Evolutionary conservation across 208 protist genomes (phyloP).

Genomic region (Leishmania tarentolae): DNA sequence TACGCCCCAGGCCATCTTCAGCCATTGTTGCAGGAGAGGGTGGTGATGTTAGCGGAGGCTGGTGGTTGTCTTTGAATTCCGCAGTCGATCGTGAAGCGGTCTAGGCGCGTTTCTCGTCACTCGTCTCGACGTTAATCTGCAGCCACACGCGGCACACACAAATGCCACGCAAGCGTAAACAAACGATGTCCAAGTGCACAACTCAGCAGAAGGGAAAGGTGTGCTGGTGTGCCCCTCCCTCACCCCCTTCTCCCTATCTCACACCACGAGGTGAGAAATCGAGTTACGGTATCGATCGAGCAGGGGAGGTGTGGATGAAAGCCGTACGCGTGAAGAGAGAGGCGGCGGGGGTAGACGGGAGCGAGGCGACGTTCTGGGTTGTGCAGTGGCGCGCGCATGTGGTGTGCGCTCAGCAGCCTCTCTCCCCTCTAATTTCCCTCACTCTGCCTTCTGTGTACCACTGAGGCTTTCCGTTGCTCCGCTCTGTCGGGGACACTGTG

Average conservation of each 20-base stretch:
- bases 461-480: not conserved
- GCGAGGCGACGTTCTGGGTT: not conserved
- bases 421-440: not conserved
- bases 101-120: not conserved
- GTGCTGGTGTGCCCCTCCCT: not conserved
- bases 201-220: not conserved
- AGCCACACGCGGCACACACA: not conserved
- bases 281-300: not conserved
- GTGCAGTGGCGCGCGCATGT: no score
- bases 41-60: not conserved
- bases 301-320: not conserved
- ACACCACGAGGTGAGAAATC: not conserved
- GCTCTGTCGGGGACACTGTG: not conserved
- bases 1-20: not conserved
- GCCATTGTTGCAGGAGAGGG: not conserved
- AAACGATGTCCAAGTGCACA: not conserved
- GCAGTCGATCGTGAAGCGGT: not conserved
- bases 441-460: not conserved
- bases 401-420: not conserved
- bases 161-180: not conserved
- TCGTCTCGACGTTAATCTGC: not conserved
- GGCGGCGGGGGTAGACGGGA: not conserved
- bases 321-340: not conserved
- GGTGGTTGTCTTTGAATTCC: not conserved
- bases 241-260: not conserved